A percentile compares a stretch with the other conserved stretches of the same genome.
phyloP scores from a whole-genome alignment of 2,329 filamentous ascomycete species.

The Reticulascus tulasneorum region DNA sequence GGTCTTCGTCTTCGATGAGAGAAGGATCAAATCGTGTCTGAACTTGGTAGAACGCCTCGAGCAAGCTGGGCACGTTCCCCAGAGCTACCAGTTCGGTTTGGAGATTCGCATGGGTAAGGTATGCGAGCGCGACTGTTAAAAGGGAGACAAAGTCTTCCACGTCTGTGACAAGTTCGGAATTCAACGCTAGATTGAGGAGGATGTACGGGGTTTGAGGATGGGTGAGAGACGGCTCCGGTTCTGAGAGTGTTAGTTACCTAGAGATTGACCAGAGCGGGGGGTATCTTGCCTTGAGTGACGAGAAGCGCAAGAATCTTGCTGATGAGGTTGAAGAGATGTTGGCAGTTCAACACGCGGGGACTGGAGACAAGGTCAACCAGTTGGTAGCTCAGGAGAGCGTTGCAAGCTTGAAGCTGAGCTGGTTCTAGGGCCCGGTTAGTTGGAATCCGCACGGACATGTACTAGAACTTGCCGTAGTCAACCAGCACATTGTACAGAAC shows the following conservation, averaged over 20 bases:
- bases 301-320: conserved; percentile 56
- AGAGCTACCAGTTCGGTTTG: conserved; percentile 43
- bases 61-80: conserved; percentile 36
- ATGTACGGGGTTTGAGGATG: conserved; percentile 41
- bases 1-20: conserved; percentile 42
- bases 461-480: conserved; percentile 53
- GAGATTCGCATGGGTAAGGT: conserved; percentile 50
- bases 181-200: conserved; percentile 47
- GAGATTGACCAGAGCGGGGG: not conserved
- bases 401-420: conserved; percentile 52
- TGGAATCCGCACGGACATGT: too few relatives aligned
- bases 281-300: conserved; percentile 39
- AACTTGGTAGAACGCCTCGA: conserved; percentile 44
- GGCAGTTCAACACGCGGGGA: conserved; percentile 35
- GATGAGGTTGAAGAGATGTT: conserved; percentile 45
- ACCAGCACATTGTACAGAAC: conserved; percentile 61
- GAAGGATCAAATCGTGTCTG: conserved; percentile 37
- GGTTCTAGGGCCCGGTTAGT: too few relatives aligned
- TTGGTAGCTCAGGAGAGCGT: conserved; percentile 44
- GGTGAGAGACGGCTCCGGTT: conserved; percentile 41
- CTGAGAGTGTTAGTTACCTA: conserved; percentile 19
- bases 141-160: conserved; percentile 52
- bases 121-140: conserved; percentile 48
- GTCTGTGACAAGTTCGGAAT: conserved; percentile 36
- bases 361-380: conserved; percentile 47